Conservation (phyloP, 179 eudicot species). For the Beta lomatogona region DNA sequence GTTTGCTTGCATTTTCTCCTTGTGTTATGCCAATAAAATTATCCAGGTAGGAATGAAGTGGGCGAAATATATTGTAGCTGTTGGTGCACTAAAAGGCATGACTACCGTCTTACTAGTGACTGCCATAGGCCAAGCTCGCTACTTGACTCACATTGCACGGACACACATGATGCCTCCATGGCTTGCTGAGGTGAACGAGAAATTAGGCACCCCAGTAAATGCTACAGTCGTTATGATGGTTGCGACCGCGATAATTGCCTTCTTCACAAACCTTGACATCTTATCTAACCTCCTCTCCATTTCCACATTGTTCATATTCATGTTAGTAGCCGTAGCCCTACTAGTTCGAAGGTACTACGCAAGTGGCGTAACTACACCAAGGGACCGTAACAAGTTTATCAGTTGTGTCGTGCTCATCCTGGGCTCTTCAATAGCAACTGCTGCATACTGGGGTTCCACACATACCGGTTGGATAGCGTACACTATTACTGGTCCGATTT, state of each 20-base stretch:
- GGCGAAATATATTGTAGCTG: slow-evolving; percentile 75
- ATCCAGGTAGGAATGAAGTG: slow-evolving; percentile 58
- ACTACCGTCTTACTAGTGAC: slow-evolving; percentile 66
- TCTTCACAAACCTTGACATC: slow-evolving; percentile 56
- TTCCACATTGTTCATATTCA: slow-evolving; percentile 65
- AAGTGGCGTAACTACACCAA: slow-evolving; percentile 42
- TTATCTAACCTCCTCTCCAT: slow-evolving; percentile 67
- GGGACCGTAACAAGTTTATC: slow-evolving; percentile 54
- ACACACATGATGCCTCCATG: slow-evolving; percentile 86
- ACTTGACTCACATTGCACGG: slow-evolving; percentile 75
- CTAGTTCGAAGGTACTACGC: slow-evolving; percentile 68
- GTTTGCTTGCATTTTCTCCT: neutral
- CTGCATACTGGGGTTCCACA: slow-evolving; percentile 53
- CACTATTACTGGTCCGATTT: slow-evolving; percentile 42
- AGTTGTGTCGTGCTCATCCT: slow-evolving; percentile 44
- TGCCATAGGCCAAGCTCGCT: slow-evolving; percentile 76
- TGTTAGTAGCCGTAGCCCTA: slow-evolving; percentile 61
- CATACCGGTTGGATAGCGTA: slow-evolving; percentile 54
- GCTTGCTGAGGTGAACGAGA: slow-evolving; percentile 54
- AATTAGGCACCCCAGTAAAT: slow-evolving; percentile 63
- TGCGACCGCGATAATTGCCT: slow-evolving; percentile 51
- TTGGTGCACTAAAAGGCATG: slow-evolving; percentile 81
- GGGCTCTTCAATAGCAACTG: slow-evolving; percentile 49
- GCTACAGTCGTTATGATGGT: slow-evolving; percentile 61
- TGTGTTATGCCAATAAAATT: neutral